Conservation (phyloP, 768 basidiomycete genomes). For the Porpolomopsis calyptriformis region DNA sequence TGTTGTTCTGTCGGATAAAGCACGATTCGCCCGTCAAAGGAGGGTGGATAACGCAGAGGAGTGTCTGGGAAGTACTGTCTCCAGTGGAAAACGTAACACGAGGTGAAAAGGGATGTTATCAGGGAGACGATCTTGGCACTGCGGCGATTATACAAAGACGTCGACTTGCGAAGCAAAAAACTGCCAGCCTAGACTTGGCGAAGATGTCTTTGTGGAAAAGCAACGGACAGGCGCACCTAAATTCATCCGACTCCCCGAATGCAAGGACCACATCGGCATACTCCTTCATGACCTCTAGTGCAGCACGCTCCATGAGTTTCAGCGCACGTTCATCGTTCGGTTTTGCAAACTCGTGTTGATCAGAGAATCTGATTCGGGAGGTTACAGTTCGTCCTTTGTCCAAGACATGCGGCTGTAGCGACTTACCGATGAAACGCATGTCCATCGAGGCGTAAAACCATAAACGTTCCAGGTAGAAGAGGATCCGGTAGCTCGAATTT, state of each 20-base stretch:
- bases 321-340: constrained; percentile 88
- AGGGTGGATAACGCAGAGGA: constrained; percentile 71
- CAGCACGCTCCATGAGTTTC: constrained; percentile 86
- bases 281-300: constrained; percentile 68
- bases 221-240: constrained; percentile 45
- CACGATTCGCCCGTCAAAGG: constrained; percentile 84
- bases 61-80: constrained; percentile 61
- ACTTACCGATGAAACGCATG: constrained; percentile 83
- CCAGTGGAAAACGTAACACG: constrained; percentile 87
- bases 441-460: constrained; percentile 84
- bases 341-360: constrained; percentile 71
- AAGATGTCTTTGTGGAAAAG: constrained; percentile 1
- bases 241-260: constrained; percentile 97
- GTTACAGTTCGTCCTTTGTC: background rate
- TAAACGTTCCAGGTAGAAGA: constrained; percentile 71
- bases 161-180: constrained; percentile 72
- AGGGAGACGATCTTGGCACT: constrained; percentile 78
- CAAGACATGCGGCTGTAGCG: background rate
- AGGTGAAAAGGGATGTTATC: constrained; percentile 80
- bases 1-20: constrained; percentile 65
- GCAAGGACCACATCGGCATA: constrained; percentile 77
- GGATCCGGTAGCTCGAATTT: constrained; percentile 83
- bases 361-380: constrained; percentile 57
- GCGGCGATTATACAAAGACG: constrained; percentile 76
- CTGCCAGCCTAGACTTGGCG: constrained; percentile 29